These are phyloP conservation scores for Clohesyomyces aquaticus DNA, from an alignment of 495 filamentous ascomycete species.

Conservation along the genomic window DNA sequence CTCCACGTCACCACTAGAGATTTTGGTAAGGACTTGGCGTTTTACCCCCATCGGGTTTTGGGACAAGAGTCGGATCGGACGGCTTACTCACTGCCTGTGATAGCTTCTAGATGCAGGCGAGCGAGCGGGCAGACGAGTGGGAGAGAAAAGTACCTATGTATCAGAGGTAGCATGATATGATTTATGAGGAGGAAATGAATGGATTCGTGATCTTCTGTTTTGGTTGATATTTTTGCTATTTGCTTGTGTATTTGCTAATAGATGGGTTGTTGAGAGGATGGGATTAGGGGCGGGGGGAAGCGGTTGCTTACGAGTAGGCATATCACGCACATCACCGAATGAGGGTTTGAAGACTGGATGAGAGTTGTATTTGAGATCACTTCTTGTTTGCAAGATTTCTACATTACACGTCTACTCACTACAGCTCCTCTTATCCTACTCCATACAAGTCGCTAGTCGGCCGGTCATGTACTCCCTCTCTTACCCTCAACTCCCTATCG, in stretches of 20 bases:
- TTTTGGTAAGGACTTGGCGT: neutral
- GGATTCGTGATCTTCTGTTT: slow-evolving; percentile 1
- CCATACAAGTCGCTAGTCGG: no score
- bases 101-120: neutral
- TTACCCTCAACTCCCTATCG: no score
- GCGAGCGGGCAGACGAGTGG: neutral
- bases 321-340: no score
- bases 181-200: slow-evolving; percentile 1
- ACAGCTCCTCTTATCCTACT: no score
- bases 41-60: neutral
- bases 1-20: neutral
- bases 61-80: neutral
- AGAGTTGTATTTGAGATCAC: no score
- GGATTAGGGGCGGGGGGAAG: no score
- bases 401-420: no score
- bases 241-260: neutral
- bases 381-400: no score
- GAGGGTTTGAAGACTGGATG: no score
- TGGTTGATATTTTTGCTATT: neutral
- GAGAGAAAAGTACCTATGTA: neutral
- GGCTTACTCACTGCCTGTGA: neutral
- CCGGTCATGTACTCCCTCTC: no score
- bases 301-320: no score
- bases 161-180: neutral
- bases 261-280: no score